A percentile compares a stretch with the other conserved stretches of the same genome.
These are phyloP conservation scores for Penicillium sumatraense DNA, from an alignment of 2,329 filamentous ascomycete species.

Conservation along the genomic window DNA sequence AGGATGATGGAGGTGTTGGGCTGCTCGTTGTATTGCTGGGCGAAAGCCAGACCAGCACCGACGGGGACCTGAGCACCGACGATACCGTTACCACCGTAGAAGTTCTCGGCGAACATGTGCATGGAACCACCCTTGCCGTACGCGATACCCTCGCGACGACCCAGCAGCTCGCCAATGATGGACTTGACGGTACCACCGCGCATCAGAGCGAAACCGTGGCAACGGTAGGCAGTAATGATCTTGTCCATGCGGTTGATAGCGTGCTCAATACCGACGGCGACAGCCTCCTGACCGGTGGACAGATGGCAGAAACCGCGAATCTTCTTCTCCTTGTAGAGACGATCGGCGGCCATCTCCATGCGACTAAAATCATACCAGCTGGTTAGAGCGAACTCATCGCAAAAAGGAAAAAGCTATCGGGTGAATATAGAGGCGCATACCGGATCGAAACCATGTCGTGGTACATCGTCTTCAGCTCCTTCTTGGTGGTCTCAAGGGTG, in stretches of 20 bases:
- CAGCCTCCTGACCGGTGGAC: slow-evolving; percentile 96
- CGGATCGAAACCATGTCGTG: slow-evolving; percentile 93
- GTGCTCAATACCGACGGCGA: slow-evolving; percentile 95
- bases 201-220: slow-evolving; percentile 98
- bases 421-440: slow-evolving; percentile 69
- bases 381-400: slow-evolving; percentile 11
- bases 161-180: slow-evolving; percentile 94
- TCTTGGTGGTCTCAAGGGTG: slow-evolving; percentile 92
- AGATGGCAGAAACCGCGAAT: slow-evolving; percentile 99
- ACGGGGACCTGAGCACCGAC: slow-evolving; percentile 98
- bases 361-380: slow-evolving; percentile 63
- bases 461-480: slow-evolving; percentile 99
- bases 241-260: slow-evolving; percentile 90
- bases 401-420: not conserved
- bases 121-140: slow-evolving; percentile 99
- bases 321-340: slow-evolving; percentile 99
- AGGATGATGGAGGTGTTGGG: slow-evolving; percentile 86
- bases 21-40: slow-evolving; percentile 89
- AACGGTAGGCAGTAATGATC: slow-evolving; percentile 96
- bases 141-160: slow-evolving; percentile 92
- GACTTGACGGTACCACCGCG: slow-evolving; percentile 86
- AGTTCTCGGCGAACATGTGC: slow-evolving; percentile 99
- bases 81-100: slow-evolving; percentile 99
- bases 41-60: slow-evolving; percentile 93
- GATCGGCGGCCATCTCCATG: slow-evolving; percentile 99